Percentiles rank a stretch among this genome's conserved stretches.
Conservation (phyloP, 2,329 filamentous ascomycete genomes). For the Pseudogymnoascus sp. region DNA sequence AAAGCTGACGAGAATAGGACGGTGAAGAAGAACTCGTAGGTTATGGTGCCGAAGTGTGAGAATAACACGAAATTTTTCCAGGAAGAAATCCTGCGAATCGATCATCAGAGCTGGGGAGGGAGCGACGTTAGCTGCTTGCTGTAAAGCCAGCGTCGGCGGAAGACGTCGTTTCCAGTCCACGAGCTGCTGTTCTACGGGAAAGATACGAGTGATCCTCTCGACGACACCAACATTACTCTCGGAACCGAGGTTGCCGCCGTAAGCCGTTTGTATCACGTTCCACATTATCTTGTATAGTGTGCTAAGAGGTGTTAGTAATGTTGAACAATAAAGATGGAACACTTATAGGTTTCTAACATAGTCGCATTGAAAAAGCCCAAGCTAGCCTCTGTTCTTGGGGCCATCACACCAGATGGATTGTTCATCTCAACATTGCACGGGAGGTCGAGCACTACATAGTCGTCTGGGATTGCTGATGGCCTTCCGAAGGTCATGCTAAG, state of each 20-base stretch:
- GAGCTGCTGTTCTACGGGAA: constrained; percentile 34
- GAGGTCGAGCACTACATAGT: constrained; percentile 35
- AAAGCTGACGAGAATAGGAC: constrained; percentile 34
- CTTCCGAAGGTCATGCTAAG: constrained; percentile 46
- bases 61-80: constrained; percentile 35
- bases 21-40: constrained; percentile 34
- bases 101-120: constrained; percentile 14
- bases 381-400: constrained; percentile 14
- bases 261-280: constrained; percentile 34
- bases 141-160: constrained; percentile 25
- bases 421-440: constrained; percentile 21
- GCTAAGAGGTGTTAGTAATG: constrained; percentile 16
- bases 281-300: constrained; percentile 31
- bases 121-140: constrained; percentile 21
- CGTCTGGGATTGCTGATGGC: constrained; percentile 38
- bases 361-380: constrained; percentile 30
- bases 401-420: background rate
- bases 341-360: constrained; percentile 23
- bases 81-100: constrained; percentile 10
- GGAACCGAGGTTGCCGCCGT: constrained; percentile 38
- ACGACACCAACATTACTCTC: constrained; percentile 21
- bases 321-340: background rate
- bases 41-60: constrained; percentile 37
- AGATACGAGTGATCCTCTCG: constrained; percentile 30
- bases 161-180: constrained; percentile 32